A percentile compares a stretch with the other conserved stretches of the same genome.
phyloP scores from a whole-genome alignment of 345 rosid genomes.

The Kernera saxatilis region DNA sequence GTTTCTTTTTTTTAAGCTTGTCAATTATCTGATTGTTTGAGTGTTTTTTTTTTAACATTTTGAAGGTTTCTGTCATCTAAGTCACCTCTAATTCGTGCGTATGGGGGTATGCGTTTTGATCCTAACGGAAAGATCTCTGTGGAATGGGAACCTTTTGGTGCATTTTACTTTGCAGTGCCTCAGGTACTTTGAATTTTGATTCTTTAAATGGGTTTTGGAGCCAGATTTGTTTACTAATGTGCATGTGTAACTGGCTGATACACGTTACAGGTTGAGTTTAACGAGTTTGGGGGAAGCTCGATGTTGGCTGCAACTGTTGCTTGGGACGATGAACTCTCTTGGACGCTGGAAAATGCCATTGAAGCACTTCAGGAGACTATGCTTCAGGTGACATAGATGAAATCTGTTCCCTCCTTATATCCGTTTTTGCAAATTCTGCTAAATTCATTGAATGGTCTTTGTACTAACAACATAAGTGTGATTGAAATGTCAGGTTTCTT shows the following conservation, averaged over 20 bases:
- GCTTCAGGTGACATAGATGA: slow-evolving; percentile 40
- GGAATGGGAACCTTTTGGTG: slow-evolving; percentile 89
- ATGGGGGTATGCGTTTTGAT: slow-evolving; percentile 89
- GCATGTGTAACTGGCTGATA: background rate
- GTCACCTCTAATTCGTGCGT: slow-evolving; percentile 86
- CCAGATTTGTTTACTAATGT: background rate
- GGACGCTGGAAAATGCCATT: slow-evolving; percentile 65
- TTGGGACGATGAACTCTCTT: slow-evolving; percentile 66
- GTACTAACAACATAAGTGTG: background rate
- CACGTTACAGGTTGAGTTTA: slow-evolving; percentile 69
- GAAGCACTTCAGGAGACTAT: slow-evolving; percentile 46
- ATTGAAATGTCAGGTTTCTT: slow-evolving; percentile 49
- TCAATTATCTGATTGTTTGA: background rate
- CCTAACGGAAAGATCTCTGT: slow-evolving; percentile 54
- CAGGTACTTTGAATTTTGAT: slow-evolving; percentile 45
- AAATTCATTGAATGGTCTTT: background rate
- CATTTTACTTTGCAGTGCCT: slow-evolving; percentile 82
- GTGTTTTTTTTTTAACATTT: background rate
- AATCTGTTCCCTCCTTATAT: background rate
- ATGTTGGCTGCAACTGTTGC: slow-evolving; percentile 85
- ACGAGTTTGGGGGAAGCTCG: slow-evolving; percentile 73
- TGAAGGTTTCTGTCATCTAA: slow-evolving; percentile 63
- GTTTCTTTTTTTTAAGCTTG: background rate
- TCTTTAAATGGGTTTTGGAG: background rate
- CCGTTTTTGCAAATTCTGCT: background rate